A percentile compares a stretch with the other conserved stretches of the same genome.
phyloP scores from a whole-genome alignment of 2,329 filamentous ascomycete species.

The Epichloe hybrida region DNA sequence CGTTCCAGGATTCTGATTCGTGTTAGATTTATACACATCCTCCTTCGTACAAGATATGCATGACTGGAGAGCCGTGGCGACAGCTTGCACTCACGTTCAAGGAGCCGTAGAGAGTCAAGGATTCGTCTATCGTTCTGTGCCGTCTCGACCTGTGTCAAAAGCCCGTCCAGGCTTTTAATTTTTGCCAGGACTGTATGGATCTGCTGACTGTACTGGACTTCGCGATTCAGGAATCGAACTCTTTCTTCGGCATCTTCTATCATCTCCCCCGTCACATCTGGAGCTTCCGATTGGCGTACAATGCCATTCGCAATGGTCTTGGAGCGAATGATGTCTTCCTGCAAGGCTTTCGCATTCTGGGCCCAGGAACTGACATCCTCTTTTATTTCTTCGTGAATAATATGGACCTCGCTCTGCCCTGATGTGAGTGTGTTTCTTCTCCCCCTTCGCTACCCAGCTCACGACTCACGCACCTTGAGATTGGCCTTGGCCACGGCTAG shows the following conservation, averaged over 20 bases:
- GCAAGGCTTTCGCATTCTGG: conserved; percentile 66
- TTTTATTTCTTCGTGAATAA: conserved; percentile 62
- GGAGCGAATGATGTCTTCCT: conserved; percentile 72
- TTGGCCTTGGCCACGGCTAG: conserved; percentile 21
- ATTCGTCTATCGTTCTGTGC: conserved; percentile 41
- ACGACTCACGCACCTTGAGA: conserved; percentile 24
- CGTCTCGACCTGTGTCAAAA: conserved; percentile 48
- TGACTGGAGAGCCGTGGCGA: background rate
- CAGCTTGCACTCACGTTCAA: conserved; percentile 35
- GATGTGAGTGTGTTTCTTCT: background rate
- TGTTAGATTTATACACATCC: conserved; percentile 7
- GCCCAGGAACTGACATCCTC: conserved; percentile 81
- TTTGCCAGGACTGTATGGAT: conserved; percentile 35
- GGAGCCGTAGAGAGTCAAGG: conserved; percentile 40
- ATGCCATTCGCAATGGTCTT: conserved; percentile 71
- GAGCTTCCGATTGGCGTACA: conserved; percentile 58
- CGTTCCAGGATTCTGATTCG: conserved; percentile 37
- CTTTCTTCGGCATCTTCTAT: conserved; percentile 40
- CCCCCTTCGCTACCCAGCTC: background rate
- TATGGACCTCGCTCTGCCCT: conserved; percentile 48
- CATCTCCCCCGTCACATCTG: conserved; percentile 37
- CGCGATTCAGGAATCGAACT: conserved; percentile 41
- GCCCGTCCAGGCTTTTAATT: conserved; percentile 43
- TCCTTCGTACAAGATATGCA: background rate
- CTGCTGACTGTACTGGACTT: conserved; percentile 46